phyloP scores from a whole-genome alignment of 225 moss, liverwort and hornwort genomes.

The Straminergon stramineum region DNA sequence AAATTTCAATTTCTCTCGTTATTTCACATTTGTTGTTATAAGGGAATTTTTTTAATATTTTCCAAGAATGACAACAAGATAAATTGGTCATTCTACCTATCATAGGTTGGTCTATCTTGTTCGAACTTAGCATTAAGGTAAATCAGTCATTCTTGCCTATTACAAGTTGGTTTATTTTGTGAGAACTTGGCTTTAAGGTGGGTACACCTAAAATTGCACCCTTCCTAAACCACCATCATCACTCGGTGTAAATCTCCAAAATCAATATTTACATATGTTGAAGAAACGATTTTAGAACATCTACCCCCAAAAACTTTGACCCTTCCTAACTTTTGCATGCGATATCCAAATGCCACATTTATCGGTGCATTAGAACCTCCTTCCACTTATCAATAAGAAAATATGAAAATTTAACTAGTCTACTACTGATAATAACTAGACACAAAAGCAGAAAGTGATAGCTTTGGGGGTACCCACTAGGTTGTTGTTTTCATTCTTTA shows the following conservation, averaged over 20 bases:
- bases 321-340: not conserved
- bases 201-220: fast-evolving
- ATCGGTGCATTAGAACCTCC: fast-evolving
- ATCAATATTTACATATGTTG: not conserved
- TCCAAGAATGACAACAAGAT: not conserved
- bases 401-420: not conserved
- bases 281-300: not conserved
- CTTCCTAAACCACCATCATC: fast-evolving
- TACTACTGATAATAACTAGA: too few species aligned
- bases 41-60: too few species aligned
- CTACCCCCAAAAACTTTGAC: not conserved
- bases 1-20: fast-evolving
- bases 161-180: not conserved
- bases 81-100: fast-evolving
- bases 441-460: too few species aligned
- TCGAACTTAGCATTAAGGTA: not conserved
- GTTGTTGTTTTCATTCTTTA: too few species aligned
- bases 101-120: not conserved
- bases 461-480: too few species aligned
- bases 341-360: fast-evolving
- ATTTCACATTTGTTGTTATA: not conserved
- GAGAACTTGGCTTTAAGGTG: not conserved
- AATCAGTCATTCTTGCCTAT: fast-evolving
- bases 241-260: fast-evolving
- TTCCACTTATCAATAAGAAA: not conserved